Evolutionary conservation across 345 rosid species (phyloP).

Genomic region (Citrus mangshanensis): DNA sequence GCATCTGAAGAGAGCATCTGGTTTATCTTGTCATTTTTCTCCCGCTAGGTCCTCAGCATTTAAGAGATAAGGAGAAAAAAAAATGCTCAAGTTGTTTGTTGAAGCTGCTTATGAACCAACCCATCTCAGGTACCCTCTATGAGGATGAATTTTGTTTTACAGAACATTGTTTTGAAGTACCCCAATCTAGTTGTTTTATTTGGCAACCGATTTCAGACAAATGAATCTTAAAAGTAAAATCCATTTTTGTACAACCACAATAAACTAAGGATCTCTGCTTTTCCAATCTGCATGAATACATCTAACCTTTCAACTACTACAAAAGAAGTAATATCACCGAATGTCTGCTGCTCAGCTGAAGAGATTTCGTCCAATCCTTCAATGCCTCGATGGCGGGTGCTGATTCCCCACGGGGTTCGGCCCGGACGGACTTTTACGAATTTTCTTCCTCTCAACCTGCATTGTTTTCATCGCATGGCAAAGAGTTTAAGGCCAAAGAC

Average conservation of each 20-base stretch:
- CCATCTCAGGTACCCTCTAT: neutral
- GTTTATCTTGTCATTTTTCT: neutral
- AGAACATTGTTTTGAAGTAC: neutral
- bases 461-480: conserved; percentile 11
- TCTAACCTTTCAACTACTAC: conserved; percentile 16
- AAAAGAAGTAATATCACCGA: neutral
- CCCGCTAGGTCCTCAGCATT: neutral
- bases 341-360: conserved; percentile 9
- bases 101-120: neutral
- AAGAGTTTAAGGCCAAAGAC: neutral
- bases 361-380: conserved; percentile 15
- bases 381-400: conserved; percentile 40
- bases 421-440: conserved; percentile 40
- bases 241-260: conserved; percentile 26
- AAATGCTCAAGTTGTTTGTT: neutral
- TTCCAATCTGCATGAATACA: conserved; percentile 17
- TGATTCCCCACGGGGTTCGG: conserved; percentile 50
- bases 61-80: neutral
- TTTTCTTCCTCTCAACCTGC: conserved; percentile 40
- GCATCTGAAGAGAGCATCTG: neutral
- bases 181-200: neutral
- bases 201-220: conserved; percentile 8
- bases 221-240: conserved; percentile 11
- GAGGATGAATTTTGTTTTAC: neutral
- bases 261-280: conserved; percentile 10